Conservation (phyloP, 257 asterid genomes). For the Galeopsis tetrahit region DNA sequence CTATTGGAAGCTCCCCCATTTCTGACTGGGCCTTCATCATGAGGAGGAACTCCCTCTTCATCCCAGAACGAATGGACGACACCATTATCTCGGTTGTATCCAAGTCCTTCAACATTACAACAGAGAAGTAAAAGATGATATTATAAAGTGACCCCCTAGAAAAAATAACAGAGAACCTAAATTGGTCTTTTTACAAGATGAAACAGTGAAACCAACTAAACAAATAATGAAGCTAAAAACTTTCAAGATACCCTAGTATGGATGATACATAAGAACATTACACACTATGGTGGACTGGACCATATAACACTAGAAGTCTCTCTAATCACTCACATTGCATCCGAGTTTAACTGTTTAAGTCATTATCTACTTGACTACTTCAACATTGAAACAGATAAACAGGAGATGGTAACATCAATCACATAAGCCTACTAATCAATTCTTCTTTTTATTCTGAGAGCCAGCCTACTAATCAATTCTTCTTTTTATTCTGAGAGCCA, state of each 20-base stretch:
- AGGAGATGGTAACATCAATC: conserved; percentile 29
- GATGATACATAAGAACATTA: too few relatives aligned
- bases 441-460: too few relatives aligned
- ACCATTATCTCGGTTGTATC: conserved; percentile 55
- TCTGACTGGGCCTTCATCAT: conserved; percentile 77
- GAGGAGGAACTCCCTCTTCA: conserved; percentile 85
- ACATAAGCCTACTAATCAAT: conserved; percentile 29
- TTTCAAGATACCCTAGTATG: too few relatives aligned
- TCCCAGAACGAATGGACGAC: conserved; percentile 72
- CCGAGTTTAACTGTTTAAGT: too few relatives aligned
- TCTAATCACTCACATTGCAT: too few relatives aligned
- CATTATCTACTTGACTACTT: conserved; percentile 21
- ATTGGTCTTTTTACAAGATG: too few relatives aligned
- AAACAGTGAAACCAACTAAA: too few relatives aligned
- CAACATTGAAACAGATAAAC: conserved; percentile 30
- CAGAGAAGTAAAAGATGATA: background rate
- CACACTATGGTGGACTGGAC: too few relatives aligned
- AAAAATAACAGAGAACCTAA: too few relatives aligned
- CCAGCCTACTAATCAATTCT: conserved; percentile 27
- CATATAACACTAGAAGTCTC: too few relatives aligned
- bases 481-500: background rate
- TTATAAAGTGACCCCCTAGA: too few relatives aligned
- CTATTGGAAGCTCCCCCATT: conserved; percentile 47
- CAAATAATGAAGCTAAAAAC: too few relatives aligned
- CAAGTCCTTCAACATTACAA: conserved; percentile 47